Base-by-base conservation (phyloP, 192 early-diverging fungal species). In the Chytriomyces confervae region DNA sequence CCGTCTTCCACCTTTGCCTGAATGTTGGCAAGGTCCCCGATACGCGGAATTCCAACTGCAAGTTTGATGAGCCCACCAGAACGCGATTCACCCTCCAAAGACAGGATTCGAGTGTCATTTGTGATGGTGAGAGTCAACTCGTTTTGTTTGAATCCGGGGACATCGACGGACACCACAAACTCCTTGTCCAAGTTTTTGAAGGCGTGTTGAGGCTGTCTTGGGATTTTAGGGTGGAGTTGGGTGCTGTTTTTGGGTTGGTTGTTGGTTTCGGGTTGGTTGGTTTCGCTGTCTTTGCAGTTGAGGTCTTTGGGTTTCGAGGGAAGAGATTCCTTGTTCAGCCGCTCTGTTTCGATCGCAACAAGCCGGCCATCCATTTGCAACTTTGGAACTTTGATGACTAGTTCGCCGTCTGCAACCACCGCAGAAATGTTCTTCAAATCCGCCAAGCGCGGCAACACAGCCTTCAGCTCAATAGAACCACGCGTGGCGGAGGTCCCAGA, bases 101-200 rank as follows among this genome's bases (percentile, higher is more conserved):
- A 48, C 36, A 74, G 9, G 44, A 62, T 57, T 47, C 72, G 24
- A 16, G 36, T 27, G 20, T 74, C 72, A 29, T 74, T 61, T 10
- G 61, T 60, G 18, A 74, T 45, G 11, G 72, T 74, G 11, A 46
- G 61, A 7, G 53, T 48, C 29, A 74, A 23, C 10, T 74, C 27
- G 20, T 7, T 9, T n/a, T 61, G 72, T n/a, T 57, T 23, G 53
- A 62, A 74, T 62, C 72, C 72, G 53, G 72, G 72, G 9, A 71
- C 23, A n/a, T 71, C 69, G 69, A 71, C 69, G 8, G 69, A 57
- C 8, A 60, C 24, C 5, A 23, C 2, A 44, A 71, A 71, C n/a
- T 53, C 10, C 13, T 23, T 51, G 20, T 16, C 20, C 20, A 24
- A 48, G 9, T n/a, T 27, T 13, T n/a, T 60, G 53, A 71, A 71